These are phyloP conservation scores for Calonectria henricotiae DNA, from an alignment of 2,329 filamentous ascomycete genomes.

Conservation along the genomic window DNA sequence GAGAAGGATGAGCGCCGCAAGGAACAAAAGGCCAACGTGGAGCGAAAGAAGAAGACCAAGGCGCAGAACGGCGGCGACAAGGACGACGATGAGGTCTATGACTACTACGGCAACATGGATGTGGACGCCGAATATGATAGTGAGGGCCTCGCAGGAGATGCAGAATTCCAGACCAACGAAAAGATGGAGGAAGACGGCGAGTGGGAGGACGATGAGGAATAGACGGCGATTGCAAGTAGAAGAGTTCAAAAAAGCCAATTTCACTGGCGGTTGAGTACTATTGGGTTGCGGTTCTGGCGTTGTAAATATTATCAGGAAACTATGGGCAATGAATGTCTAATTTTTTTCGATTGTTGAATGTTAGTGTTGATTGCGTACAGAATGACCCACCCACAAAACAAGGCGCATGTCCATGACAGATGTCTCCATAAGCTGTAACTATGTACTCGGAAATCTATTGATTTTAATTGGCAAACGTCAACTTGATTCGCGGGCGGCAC, in stretches of 20 bases:
- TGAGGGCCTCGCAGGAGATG: constrained; percentile 68
- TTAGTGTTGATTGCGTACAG: not conserved
- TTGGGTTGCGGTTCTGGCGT: constrained; percentile 48
- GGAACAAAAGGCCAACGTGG: constrained; percentile 91
- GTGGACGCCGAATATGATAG: constrained; percentile 67
- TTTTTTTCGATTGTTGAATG: constrained; percentile 31
- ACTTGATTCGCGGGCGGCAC: not conserved
- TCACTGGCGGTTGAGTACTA: constrained; percentile 34
- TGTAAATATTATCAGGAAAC: constrained; percentile 46
- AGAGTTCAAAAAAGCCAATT: constrained; percentile 34
- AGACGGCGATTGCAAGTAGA: constrained; percentile 52
- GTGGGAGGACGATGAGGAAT: constrained; percentile 68
- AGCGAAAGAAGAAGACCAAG: constrained; percentile 79
- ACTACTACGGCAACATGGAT: constrained; percentile 64
- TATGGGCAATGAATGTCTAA: constrained; percentile 49
- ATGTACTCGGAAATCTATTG: not conserved
- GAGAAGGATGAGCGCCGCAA: constrained; percentile 88
- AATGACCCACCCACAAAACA: not conserved
- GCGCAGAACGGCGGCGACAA: constrained; percentile 62
- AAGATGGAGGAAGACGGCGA: constrained; percentile 67
- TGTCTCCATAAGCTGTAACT: too few relatives aligned
- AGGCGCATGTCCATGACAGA: not conserved
- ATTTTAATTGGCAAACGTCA: constrained; percentile 5
- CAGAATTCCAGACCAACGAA: constrained; percentile 67
- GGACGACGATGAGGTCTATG: constrained; percentile 59